These are phyloP conservation scores for Zoysia japonica DNA, from an alignment of 176 grass and related monocot species.

Conservation along the genomic window DNA sequence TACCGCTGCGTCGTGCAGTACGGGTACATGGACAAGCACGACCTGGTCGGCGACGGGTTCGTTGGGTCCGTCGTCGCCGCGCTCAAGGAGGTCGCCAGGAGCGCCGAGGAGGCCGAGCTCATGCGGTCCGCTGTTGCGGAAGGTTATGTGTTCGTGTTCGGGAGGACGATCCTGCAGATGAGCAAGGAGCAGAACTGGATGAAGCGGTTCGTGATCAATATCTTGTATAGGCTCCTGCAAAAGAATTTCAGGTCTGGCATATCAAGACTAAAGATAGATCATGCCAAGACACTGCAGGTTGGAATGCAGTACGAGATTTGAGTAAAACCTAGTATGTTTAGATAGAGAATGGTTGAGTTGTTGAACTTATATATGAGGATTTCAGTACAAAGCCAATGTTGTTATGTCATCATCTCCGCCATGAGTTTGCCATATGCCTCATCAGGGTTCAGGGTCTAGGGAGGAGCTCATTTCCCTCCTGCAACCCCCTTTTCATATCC, in stretches of 20 bases:
- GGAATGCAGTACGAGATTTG: conserved; percentile 43
- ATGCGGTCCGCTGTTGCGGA: not conserved
- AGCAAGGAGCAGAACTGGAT: not conserved
- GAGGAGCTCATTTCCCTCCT: too few species aligned
- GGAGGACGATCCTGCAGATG: conserved; percentile 49
- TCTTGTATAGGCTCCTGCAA: conserved; percentile 53
- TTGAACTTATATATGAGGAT: too few species aligned
- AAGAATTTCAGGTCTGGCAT: conserved; percentile 54
- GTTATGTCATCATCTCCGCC: too few species aligned
- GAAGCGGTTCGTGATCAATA: conserved; percentile 26
- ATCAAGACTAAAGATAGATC: conserved; percentile 37
- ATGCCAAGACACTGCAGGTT: conserved; percentile 47
- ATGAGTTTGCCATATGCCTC: too few species aligned
- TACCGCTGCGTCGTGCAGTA: conserved; percentile 48
- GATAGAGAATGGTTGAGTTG: too few species aligned
- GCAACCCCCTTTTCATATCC: too few species aligned
- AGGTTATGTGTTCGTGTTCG: conserved; percentile 36
- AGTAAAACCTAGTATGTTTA: not conserved
- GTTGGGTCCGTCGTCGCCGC: conserved; percentile 20
- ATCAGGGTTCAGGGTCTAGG: too few species aligned
- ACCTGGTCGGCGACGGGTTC: conserved; percentile 44
- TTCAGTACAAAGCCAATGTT: too few species aligned
- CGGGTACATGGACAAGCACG: conserved; percentile 50
- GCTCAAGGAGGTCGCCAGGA: conserved; percentile 11
- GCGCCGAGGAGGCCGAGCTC: conserved; percentile 16